Base-by-base conservation (phyloP, 2,329 filamentous ascomycete species). In the Dactylellina parvicollis region DNA sequence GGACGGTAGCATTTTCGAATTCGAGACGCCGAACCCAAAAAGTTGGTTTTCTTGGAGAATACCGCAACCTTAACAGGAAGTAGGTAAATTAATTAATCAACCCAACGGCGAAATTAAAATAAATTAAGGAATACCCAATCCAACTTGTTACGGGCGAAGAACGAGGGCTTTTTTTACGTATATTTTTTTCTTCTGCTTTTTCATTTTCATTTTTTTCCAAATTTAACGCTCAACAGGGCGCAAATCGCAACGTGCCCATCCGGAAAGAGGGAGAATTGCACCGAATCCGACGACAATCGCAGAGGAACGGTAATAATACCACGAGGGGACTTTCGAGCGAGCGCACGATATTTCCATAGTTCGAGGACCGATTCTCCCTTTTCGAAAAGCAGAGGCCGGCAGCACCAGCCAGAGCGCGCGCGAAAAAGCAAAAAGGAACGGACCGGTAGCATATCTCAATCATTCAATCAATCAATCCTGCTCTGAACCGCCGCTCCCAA, bases 361-460 rank as follows among this genome's bases (percentile, higher is more conserved):
- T n/a, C n/a, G 30, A 32, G 5, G 30, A 12, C 5, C 30, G 30
- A 32, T 32, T 5, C 30, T 38, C 16, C 12, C 16, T 38, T 38
- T n/a, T 38, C 34, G n/a, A n/a, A n/a, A n/a, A n/a, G n/a, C n/a
- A n/a, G 36, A 59, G 24, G 54, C 36, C 54, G 24, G 49, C 26
- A 54, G 59, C 47, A 47, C 18, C 38, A 32, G 55, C 8, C 9
- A 5, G 55, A 30, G 55, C 47, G 44, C 44, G 46, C 47, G 42
- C 47, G 49, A 65, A 66, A 66, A 66, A 66, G 61, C 61, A 66
- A 66, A 66, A 66, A 55, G 28, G 18, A 9, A 8, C 20, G 44
- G 9, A 49, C 10, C 4, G 26, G 47, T 44, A 54, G 40, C 50
- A 54, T 55, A 40, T 57, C 40, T 38, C 30, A 66, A 56, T 47